These are phyloP conservation scores for Leishmania guyanensis DNA, from an alignment of 208 protist species.

Conservation along the genomic window DNA sequence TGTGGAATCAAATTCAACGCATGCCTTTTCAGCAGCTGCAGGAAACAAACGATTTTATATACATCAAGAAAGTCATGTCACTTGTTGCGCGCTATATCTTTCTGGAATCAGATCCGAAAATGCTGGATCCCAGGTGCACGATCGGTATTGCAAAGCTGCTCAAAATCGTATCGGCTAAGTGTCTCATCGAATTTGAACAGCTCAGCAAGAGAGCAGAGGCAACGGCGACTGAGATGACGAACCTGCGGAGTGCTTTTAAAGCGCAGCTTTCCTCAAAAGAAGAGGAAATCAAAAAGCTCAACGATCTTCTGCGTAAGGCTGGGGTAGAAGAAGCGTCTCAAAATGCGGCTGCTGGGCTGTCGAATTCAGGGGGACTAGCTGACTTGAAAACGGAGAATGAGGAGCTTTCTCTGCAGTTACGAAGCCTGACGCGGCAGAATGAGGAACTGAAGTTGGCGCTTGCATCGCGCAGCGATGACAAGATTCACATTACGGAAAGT, in stretches of 20 bases:
- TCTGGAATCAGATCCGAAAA: conserved; percentile 54
- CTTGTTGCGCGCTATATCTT: conserved; percentile 59
- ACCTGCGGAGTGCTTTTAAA: conserved; percentile 19
- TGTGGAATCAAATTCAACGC: conserved; percentile 70
- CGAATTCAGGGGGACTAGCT: conserved; percentile 22
- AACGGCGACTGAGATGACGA: conserved; percentile 10
- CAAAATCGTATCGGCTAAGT: conserved; percentile 59
- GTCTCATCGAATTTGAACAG: conserved; percentile 31
- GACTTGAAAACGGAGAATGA: conserved; percentile 44
- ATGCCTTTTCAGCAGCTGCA: conserved; percentile 81
- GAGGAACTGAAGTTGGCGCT: conserved; percentile 52
- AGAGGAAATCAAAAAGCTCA: conserved; percentile 23
- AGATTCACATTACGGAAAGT: conserved; percentile 39
- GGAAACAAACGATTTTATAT: conserved; percentile 47
- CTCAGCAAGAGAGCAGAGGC: conserved; percentile 30
- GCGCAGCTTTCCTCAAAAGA: conserved; percentile 29
- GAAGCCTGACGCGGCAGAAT: conserved; percentile 32
- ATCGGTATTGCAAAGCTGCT: conserved; percentile 56
- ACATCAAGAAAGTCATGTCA: conserved; percentile 67
- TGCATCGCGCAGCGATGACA: conserved; percentile 45
- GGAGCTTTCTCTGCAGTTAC: conserved; percentile 38
- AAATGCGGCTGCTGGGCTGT: neutral
- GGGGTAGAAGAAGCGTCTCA: conserved; percentile 9
- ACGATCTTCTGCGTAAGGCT: conserved; percentile 1
- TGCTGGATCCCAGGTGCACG: conserved; percentile 62